Evolutionary conservation across 768 basidiomycete species (phyloP), one percentile per base, ranked within the genome.

Genomic region (Suillus hirtellus): DNA sequence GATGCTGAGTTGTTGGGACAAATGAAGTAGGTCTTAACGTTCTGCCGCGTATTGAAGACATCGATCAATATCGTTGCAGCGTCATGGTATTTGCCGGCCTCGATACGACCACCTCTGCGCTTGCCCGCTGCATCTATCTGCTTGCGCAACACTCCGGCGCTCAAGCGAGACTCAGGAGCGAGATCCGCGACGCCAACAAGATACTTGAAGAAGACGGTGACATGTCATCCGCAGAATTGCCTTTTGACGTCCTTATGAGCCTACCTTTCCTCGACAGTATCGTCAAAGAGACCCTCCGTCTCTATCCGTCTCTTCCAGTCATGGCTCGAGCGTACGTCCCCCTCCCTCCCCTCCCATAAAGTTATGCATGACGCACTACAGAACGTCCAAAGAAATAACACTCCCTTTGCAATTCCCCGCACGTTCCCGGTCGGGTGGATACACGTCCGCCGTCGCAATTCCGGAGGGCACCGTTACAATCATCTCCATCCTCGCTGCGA

Each of bases 1-100:
- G 82, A 84, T 60, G 66, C 68, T 27, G 82, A 84, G 62, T 67
- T 84, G 38, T 76, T 81, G 1, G 82, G 81, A 0, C 82, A 84
- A 66, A 82, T 84, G 79, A 81, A 82, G 82, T 81, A 66, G 46
- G 78, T 71, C 34, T 27, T 21, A 52, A 43, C 34, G 50, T 61
- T 47, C 60, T 44, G 14, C 24, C 14, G 61, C 44, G 9, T 15
- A 24, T 42, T 3, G 3, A 24, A 27, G 27, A 19, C 24, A 42
- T 42, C 0, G 10, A 27, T 37, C 15, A 8, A 31, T 27, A 10
- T 49, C 4, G 2, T 37, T 35, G 17, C 59, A 82, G 82, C 7
- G 80, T 82, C 19, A 68, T 84, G 43, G 73, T 77, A 21, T 77
- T 80, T 54, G 81, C 81, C 0, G 81, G 75, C 1, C 78, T 77